Base-by-base conservation (phyloP, 768 basidiomycete genomes). In the Cubamyces lactineus region DNA sequence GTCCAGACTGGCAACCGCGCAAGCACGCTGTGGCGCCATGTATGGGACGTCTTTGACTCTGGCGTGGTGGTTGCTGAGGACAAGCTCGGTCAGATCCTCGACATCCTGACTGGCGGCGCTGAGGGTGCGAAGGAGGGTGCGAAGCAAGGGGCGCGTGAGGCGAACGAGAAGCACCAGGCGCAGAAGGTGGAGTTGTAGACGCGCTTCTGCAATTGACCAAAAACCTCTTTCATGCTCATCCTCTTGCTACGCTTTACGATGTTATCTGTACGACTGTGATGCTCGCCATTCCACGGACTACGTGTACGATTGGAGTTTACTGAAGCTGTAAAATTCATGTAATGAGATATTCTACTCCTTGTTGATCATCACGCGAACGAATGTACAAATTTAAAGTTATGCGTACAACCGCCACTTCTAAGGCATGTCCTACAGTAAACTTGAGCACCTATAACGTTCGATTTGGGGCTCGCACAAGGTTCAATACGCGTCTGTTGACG, bases 51-150 rank as follows among this genome's bases (percentile, higher is more conserved):
- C 38, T 77, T 96, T 47, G 81, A 86, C 58, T 80, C 77, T 19
- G 85, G 89, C 41, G 84, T 92, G 24, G 85, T 86, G 63, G 85
- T 83, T 41, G 88, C 86, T 2, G 93, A 96, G 74, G 92, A 92
- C 55, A 88, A 86, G 68, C 74, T 96, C n/a, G 74, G 75, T 53
- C 74, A 75, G 48, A 74, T 72, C 54, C 62, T 76, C 12, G 72
- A 79, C 61, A 71, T 77, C 30, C 65, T 91, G 63, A 79, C 74
- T 30, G 83, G 84, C 12, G 63, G 51, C 61, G 70, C 67, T 53
- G 49, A 77, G 68, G 66, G 68, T 53, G 71, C 74, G 42, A 70
- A 74, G 55, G 67, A 73, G 63, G 69, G 69, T 34, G 57, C 67
- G 15, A 70, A 76, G 51, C 63, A 51, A n/a, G 53, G 58, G 9